Evolutionary conservation across 2,329 filamentous ascomycete species (phyloP), one percentile per base, ranked within the genome.

Genomic region (Fusarium lateritium): DNA sequence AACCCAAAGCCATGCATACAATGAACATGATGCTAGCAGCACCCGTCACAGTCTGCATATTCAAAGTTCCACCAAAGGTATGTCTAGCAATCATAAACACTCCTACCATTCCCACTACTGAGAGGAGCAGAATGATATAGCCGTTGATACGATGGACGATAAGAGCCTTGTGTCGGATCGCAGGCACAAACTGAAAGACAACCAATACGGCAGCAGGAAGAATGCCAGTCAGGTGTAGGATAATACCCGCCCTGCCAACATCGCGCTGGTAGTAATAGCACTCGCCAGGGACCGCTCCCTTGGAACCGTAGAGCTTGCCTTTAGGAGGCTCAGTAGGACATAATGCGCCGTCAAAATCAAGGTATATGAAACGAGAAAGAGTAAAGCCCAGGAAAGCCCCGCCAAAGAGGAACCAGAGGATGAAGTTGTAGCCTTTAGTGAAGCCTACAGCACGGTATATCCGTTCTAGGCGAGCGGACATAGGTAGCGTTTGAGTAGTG

Each of bases 71-170:
- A 2, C 88, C 88, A 67, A 89, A 86, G 0, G 84, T 76, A 28
- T 79, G 79, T 0, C 82, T 80, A 0, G 80, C 77, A 21, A 89
- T 84, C 79, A 90, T 85, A 2, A 90, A 65, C 0, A 84, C 86
- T 0, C 85, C 85, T 0, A 79, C 79, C 4, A 84, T 83, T 15
- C 80, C 79, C 6, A 84, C 56, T 0, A 84, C 28, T 3, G 84
- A 79, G 1, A 91, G 78, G 0, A 86, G 56, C 0, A 87, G 60
- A 53, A 88, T 75, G 6, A 85, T 36, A 63, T 90, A 90, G 2
- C 89, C 89, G 53, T 85, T 88, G 56, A 91, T 81, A 1, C 89
- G 85, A 72, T 92, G 89, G 22, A 90, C 74, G 3, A 86, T 61
- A 2, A 88, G 77, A 52, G 78, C 71, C 67, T 81, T 84, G 67